A percentile compares a stretch with the other conserved stretches of the same genome.
Conservation (phyloP, 352 stramenopile genomes). For the Globisporangium yorkense region DNA sequence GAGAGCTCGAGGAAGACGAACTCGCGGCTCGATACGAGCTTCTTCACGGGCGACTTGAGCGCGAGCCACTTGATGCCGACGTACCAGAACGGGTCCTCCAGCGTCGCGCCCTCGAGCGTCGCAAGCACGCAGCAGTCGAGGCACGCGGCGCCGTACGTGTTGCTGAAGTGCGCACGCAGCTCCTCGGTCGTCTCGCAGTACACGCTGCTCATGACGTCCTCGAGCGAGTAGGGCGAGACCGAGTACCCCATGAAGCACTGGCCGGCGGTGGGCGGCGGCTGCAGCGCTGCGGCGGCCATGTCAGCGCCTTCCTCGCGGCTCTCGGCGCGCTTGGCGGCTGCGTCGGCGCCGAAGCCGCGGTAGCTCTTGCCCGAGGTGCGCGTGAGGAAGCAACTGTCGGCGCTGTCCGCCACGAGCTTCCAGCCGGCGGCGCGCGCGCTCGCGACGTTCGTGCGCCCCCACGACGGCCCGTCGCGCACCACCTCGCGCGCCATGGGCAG, state of each 20-base stretch:
- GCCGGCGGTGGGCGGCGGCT: constrained; percentile 9
- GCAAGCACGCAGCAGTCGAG: constrained; percentile 61
- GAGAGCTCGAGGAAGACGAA: constrained; percentile 69
- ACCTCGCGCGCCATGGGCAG: constrained; percentile 39
- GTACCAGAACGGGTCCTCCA: constrained; percentile 72
- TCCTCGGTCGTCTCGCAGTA: constrained; percentile 57
- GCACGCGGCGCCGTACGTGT: constrained; percentile 42
- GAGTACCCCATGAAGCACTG: constrained; percentile 65
- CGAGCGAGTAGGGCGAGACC: constrained; percentile 45
- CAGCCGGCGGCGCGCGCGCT: constrained; percentile 37
- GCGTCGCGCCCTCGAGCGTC: constrained; percentile 53
- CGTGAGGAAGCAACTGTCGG: constrained; percentile 47
- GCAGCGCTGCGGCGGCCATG: neutral
- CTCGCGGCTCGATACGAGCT: constrained; percentile 54
- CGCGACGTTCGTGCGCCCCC: constrained; percentile 54
- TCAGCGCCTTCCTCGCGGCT: neutral
- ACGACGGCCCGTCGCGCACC: constrained; percentile 54
- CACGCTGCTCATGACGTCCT: constrained; percentile 56
- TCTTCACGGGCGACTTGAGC: constrained; percentile 53
- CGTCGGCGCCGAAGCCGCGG: constrained; percentile 1
- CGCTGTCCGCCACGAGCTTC: constrained; percentile 36
- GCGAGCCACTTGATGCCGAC: constrained; percentile 70
- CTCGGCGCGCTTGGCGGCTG: neutral
- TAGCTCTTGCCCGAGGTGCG: constrained; percentile 22
- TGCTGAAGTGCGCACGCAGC: constrained; percentile 31